phyloP scores from a whole-genome alignment of 2,329 filamentous ascomycete species.

The Periconia macrospinosa region DNA sequence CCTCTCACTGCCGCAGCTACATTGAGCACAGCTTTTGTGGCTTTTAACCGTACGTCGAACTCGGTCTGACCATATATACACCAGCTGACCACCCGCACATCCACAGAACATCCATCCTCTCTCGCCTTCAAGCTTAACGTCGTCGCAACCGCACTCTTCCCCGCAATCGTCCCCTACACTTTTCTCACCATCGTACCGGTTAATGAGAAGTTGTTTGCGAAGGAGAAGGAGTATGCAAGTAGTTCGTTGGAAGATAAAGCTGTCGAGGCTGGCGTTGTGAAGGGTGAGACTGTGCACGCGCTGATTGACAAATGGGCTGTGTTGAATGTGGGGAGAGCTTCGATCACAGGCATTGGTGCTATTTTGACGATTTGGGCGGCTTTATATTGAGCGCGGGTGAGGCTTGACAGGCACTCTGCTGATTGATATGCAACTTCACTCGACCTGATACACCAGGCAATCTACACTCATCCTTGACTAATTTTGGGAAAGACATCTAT shows the following conservation, averaged over 20 bases:
- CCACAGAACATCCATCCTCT: conserved; percentile 31
- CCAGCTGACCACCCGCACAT: conserved; percentile 5
- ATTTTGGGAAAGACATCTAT: no score
- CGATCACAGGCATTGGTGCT: conserved; percentile 33
- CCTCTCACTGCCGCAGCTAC: conserved; percentile 45
- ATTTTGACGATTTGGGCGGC: conserved; percentile 28
- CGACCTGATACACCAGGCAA: no score
- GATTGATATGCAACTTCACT: no score
- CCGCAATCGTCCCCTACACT: conserved; percentile 58
- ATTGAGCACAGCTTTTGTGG: conserved; percentile 51
- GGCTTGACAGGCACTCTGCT: background rate
- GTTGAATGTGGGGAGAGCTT: conserved; percentile 53
- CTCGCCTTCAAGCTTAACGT: conserved; percentile 49
- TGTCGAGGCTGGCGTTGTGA: conserved; percentile 41
- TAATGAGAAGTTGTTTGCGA: conserved; percentile 53
- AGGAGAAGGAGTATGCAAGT: conserved; percentile 44
- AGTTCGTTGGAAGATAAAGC: conserved; percentile 42
- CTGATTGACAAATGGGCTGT: conserved; percentile 60
- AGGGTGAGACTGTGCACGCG: conserved; percentile 52
- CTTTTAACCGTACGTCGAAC: conserved; percentile 42
- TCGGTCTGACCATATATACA: background rate
- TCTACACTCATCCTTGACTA: no score
- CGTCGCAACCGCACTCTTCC: conserved; percentile 49
- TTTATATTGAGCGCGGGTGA: background rate
- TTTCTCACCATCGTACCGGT: conserved; percentile 49